phyloP scores from a whole-genome alignment of 257 asterid species.

The Petrea volubilis region DNA sequence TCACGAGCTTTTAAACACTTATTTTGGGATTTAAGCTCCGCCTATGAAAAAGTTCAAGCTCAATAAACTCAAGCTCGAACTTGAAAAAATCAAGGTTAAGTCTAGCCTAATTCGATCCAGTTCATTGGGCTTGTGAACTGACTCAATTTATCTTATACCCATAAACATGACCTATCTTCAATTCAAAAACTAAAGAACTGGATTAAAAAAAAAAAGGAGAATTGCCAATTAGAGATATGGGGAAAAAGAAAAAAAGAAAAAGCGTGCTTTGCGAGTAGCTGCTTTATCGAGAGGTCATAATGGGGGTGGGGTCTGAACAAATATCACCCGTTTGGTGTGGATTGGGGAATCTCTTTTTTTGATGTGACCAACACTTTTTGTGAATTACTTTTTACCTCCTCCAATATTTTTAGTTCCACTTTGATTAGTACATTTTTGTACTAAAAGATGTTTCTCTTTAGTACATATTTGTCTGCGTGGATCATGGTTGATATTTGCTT shows the following conservation, averaged over 20 bases:
- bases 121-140: too few relatives aligned
- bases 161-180: slow-evolving; percentile 22
- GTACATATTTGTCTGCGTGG: background rate
- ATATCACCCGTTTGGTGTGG: slow-evolving; percentile 35
- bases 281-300: background rate
- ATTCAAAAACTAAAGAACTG: background rate
- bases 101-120: too few relatives aligned
- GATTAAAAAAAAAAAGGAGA: background rate
- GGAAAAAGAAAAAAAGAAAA: background rate
- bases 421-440: background rate
- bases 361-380: background rate
- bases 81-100: too few relatives aligned
- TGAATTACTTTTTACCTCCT: background rate
- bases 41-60: too few relatives aligned
- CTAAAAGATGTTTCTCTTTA: background rate
- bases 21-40: too few relatives aligned
- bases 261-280: too few relatives aligned
- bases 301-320: slow-evolving; percentile 39
- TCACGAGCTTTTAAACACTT: too few relatives aligned
- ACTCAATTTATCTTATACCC: too few relatives aligned
- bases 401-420: background rate
- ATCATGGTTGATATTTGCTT: background rate
- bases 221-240: background rate
- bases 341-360: slow-evolving; percentile 20
- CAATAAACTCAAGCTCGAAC: too few relatives aligned